phyloP scores from a whole-genome alignment of 2,329 filamentous ascomycete genomes.

The Colletotrichum endophyticum region DNA sequence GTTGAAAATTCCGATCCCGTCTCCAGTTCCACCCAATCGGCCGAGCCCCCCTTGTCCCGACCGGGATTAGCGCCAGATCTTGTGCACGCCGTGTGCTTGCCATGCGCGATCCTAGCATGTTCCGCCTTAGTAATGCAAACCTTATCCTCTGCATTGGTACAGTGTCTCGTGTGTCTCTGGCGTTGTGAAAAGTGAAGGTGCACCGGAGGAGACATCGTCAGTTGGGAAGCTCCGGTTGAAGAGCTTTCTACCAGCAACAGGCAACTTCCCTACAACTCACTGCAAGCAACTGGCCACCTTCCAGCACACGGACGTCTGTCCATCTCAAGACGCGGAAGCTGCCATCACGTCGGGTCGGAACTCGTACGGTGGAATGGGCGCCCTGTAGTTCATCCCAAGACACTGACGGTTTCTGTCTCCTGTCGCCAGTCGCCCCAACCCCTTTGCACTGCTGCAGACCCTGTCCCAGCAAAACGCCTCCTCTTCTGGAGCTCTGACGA shows the following conservation, averaged over 20 bases:
- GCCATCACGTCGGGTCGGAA: not conserved
- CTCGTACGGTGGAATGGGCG: not conserved
- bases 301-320: not conserved
- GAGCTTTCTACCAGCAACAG: not conserved
- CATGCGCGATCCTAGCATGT: conserved; percentile 5
- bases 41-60: not conserved
- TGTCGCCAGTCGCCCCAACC: not conserved
- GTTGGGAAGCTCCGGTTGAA: not conserved
- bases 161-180: not conserved
- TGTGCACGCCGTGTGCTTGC: conserved; percentile 12
- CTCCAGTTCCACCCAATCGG: conserved; percentile 12
- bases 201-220: not conserved
- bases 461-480: conserved; percentile 14
- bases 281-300: not conserved
- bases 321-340: not conserved
- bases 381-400: conserved; percentile 12
- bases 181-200: not conserved
- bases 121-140: conserved; percentile 21
- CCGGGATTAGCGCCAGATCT: conserved; percentile 15
- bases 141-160: conserved; percentile 21
- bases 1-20: conserved; percentile 14
- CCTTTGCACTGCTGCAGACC: conserved; percentile 11
- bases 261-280: not conserved
- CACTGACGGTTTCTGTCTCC: conserved; percentile 7
- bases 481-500: conserved; percentile 12